Conservation (phyloP, 2,329 filamentous ascomycete genomes). For the Incumbomyces delicatus region DNA sequence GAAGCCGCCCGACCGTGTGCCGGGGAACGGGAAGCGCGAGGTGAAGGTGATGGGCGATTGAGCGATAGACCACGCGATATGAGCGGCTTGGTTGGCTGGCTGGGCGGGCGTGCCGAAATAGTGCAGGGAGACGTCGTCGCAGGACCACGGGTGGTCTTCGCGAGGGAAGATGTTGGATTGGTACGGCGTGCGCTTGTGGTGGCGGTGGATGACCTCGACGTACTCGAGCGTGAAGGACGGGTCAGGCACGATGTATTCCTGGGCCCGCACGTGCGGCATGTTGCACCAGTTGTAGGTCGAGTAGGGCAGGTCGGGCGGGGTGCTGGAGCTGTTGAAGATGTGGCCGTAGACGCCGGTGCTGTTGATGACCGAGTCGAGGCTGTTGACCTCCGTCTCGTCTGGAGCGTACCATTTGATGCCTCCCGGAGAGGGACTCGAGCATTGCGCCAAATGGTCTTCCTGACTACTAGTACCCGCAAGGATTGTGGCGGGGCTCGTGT, state of each 20-base stretch:
- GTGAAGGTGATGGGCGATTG: conserved; percentile 50
- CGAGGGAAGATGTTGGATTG: conserved; percentile 65
- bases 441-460: not conserved
- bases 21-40: too few species aligned
- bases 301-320: conserved; percentile 45
- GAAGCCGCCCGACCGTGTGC: too few species aligned
- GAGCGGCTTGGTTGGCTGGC: conserved; percentile 35
- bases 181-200: conserved; percentile 79
- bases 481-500: not conserved
- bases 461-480: too few species aligned
- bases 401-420: conserved; percentile 52
- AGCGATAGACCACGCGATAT: conserved; percentile 57
- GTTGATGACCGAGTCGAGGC: conserved; percentile 48
- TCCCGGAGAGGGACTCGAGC: not conserved
- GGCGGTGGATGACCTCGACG: conserved; percentile 72
- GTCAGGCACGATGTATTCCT: conserved; percentile 51
- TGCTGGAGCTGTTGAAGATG: conserved; percentile 57
- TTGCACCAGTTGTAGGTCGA: conserved; percentile 73
- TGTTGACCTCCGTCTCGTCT: conserved; percentile 47
- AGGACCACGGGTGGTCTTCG: conserved; percentile 65
- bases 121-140: conserved; percentile 59
- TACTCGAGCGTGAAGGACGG: conserved; percentile 58
- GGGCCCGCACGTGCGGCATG: conserved; percentile 68
- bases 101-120: conserved; percentile 53
- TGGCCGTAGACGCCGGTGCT: conserved; percentile 61